Evolutionary conservation across 1,284 basidiomycete species (phyloP), one percentile per base, ranked within the genome.

Genomic region (Gastroboletus turbinatus): DNA sequence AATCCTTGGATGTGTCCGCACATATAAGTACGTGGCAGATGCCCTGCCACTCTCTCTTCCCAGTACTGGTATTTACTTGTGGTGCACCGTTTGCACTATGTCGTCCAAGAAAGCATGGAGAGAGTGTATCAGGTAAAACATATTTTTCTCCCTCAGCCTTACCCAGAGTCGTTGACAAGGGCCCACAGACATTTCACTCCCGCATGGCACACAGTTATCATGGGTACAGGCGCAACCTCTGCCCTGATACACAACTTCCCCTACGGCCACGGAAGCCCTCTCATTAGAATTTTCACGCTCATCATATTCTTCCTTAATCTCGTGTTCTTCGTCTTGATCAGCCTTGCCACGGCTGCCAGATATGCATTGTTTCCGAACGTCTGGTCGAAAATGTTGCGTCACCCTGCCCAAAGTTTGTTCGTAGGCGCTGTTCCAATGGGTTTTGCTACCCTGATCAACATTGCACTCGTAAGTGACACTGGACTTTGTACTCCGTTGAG

Each of bases 351-450:
- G 8, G 56, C 73, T 3, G 70, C 75, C 27, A 76, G 84, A 40
- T 85, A 84, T 63, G 59, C 69, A 3, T 60, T 79, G 50, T 87
- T 76, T 67, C 82, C 82, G 0, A 73, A 76, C n/a, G 59, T 73
- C 52, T 79, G 79, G 66, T 52, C 46, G 5, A 70, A 73, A 9
- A 78, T 80, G 74, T 56, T 82, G 42, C 68, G 61, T 9, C 82
- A 87, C 60, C 78, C 81, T 0, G 72, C 76, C 3, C 81, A 87
- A 60, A 80, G 83, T 54, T 71, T 88, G 57, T 87, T 81, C 63
- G 72, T 87, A 35, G 84, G 85, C 4, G 77, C 79, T 32, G 73
- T 84, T 60, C 79, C 84, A 0, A 87, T 88, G 83, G 85, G 82
- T 9, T 73, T 82, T 17, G 72, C 75, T 4, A 87, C 86, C 0